Percentiles rank a stretch among this genome's conserved stretches.
These are phyloP conservation scores for Neotropicomus parvogracilis DNA, from an alignment of 1,284 basidiomycete genomes.

Conservation along the genomic window DNA sequence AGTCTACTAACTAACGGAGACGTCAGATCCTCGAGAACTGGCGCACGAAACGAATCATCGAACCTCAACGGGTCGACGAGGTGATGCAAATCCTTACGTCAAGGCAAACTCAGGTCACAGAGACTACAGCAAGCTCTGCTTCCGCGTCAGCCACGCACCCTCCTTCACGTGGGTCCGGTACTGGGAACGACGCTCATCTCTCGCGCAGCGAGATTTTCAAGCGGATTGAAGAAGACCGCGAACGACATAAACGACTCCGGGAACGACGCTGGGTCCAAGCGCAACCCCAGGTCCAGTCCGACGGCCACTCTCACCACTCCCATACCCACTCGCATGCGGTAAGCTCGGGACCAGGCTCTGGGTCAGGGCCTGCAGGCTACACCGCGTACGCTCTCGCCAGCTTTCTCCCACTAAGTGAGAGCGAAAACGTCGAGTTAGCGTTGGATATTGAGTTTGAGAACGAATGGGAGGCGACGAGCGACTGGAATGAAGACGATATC, in stretches of 20 bases:
- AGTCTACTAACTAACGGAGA: no score
- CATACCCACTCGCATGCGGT: not conserved
- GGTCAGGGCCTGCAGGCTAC: not conserved
- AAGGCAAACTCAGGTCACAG: slow-evolving; percentile 38
- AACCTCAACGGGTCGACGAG: slow-evolving; percentile 70
- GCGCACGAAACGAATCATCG: slow-evolving; percentile 81
- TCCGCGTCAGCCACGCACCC: slow-evolving; percentile 1
- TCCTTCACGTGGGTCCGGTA: slow-evolving; percentile 1
- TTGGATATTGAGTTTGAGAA: slow-evolving; percentile 71
- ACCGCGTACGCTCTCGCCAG: slow-evolving; percentile 15
- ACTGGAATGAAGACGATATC: slow-evolving; percentile 86
- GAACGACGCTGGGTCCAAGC: slow-evolving; percentile 93
- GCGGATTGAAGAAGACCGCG: slow-evolving; percentile 92
- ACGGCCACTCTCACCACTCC: slow-evolving; percentile 3
- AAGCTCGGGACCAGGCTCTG: not conserved
- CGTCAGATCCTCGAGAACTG: slow-evolving; percentile 83
- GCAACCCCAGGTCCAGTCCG: slow-evolving; percentile 16
- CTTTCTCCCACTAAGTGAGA: slow-evolving; percentile 35
- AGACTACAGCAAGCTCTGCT: slow-evolving; percentile 22
- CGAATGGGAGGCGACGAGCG: slow-evolving; percentile 85
- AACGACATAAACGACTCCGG: slow-evolving; percentile 88
- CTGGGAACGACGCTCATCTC: slow-evolving; percentile 34
- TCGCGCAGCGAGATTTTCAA: slow-evolving; percentile 72
- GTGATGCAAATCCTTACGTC: slow-evolving; percentile 50
- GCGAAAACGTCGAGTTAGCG: slow-evolving; percentile 17